Conservation (phyloP, 495 filamentous ascomycete species). For the Annulohypoxylon stygium region DNA sequence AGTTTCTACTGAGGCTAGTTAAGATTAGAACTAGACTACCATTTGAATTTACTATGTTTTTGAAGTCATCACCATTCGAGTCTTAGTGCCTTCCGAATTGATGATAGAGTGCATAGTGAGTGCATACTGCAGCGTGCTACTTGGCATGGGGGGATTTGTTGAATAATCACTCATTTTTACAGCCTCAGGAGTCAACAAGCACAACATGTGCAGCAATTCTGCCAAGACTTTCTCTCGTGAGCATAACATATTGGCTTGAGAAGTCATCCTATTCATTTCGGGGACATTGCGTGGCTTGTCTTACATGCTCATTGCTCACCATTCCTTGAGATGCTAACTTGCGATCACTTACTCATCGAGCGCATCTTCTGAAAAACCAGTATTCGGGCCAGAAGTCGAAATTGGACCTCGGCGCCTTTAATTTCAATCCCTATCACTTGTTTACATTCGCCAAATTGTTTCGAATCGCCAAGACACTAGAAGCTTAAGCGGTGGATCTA, state of each 20-base stretch:
- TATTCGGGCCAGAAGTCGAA: not conserved
- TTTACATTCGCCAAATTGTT: conserved; percentile 6
- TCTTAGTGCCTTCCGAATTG: not conserved
- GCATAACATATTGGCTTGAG: not conserved
- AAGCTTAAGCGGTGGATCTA: conserved; percentile 2
- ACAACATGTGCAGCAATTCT: not conserved
- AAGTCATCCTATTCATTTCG: not conserved
- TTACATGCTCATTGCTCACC: not conserved
- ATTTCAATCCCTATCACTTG: conserved; percentile 1
- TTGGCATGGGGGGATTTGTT: not conserved
- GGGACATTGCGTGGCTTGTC: not conserved
- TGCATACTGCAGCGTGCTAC: not conserved
- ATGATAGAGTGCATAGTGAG: not conserved
- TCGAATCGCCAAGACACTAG: not conserved
- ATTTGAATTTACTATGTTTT: conserved; percentile 22
- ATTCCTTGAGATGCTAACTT: not conserved
- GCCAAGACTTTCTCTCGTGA: not conserved
- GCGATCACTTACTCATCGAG: not conserved
- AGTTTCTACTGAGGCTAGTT: conserved; percentile 30
- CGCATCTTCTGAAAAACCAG: not conserved
- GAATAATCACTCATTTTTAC: not conserved
- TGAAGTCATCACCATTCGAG: not conserved
- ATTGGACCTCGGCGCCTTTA: not conserved
- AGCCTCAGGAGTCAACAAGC: too few relatives aligned
- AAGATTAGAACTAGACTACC: conserved; percentile 10